A percentile compares a stretch with the other conserved stretches of the same genome.
Evolutionary conservation across 2,329 filamentous ascomycete species (phyloP).

Genomic region (Fusarium camptoceras): DNA sequence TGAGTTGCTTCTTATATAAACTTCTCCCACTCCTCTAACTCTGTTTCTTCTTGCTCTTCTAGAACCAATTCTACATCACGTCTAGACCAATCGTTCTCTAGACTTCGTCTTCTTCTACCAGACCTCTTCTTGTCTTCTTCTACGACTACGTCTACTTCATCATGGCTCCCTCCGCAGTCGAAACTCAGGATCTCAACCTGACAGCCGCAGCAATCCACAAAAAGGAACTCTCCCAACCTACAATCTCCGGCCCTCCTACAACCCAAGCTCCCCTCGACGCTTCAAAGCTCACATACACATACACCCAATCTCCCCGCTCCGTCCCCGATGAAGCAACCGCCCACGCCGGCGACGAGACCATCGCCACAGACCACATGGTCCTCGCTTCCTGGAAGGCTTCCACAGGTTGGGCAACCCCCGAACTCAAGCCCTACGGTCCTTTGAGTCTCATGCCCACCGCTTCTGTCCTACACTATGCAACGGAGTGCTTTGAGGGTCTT

Average conservation of each 20-base stretch:
- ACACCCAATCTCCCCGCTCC: slow-evolving; percentile 61
- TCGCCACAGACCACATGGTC: slow-evolving; percentile 91
- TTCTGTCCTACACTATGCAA: slow-evolving; percentile 87
- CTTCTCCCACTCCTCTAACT: not conserved
- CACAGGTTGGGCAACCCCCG: slow-evolving; percentile 78
- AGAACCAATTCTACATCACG: not conserved
- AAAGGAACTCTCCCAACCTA: slow-evolving; percentile 56
- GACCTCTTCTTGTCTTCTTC: not conserved
- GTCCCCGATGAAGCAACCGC: slow-evolving; percentile 65
- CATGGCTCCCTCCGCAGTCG: slow-evolving; percentile 62
- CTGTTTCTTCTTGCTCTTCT: not conserved
- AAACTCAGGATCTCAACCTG: slow-evolving; percentile 62
- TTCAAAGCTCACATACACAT: slow-evolving; percentile 69
- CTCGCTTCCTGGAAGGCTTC: slow-evolving; percentile 74
- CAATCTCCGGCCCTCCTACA: slow-evolving; percentile 53
- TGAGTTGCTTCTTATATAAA: slow-evolving; percentile 21
- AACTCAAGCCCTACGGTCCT: slow-evolving; percentile 81
- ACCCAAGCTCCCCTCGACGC: slow-evolving; percentile 71
- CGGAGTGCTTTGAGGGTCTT: slow-evolving; percentile 88
- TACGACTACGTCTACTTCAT: not conserved
- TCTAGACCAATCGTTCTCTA: not conserved
- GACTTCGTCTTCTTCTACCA: not conserved
- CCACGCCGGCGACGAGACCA: slow-evolving; percentile 61
- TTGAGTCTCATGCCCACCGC: slow-evolving; percentile 84
- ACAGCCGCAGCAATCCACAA: slow-evolving; percentile 64